Evolutionary conservation across 1,139 yeast species (phyloP).

Genomic region (Scheffersomyces cryptocercus): DNA sequence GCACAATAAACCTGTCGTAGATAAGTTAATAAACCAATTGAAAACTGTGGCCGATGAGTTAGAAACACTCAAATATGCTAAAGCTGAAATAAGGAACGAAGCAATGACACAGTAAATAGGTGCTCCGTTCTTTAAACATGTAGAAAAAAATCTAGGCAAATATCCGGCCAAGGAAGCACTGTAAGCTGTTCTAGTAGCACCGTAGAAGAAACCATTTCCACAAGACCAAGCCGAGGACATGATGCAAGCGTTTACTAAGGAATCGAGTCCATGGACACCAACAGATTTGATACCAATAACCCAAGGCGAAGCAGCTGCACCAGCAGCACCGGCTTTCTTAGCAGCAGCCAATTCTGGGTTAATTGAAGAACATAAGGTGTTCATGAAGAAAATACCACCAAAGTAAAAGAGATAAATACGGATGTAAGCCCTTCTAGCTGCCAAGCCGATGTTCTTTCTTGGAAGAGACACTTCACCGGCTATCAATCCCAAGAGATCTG

Average conservation of each 20-base stretch:
- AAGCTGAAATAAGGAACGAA: slow-evolving; percentile 22
- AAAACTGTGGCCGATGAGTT: slow-evolving; percentile 32
- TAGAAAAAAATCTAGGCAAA: slow-evolving; percentile 34
- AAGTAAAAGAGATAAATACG: slow-evolving; percentile 36
- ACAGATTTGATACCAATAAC: slow-evolving; percentile 38
- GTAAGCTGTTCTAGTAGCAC: slow-evolving; percentile 38
- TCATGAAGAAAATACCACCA: slow-evolving; percentile 42
- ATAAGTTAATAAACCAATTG: slow-evolving; percentile 40
- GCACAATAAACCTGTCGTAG: slow-evolving; percentile 55
- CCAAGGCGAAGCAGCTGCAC: slow-evolving; percentile 43
- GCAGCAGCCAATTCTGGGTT: slow-evolving; percentile 31
- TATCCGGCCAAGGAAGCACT: slow-evolving; percentile 40
- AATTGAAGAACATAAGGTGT: slow-evolving; percentile 34
- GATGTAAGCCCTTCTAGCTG: slow-evolving; percentile 36
- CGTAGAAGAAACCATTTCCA: slow-evolving; percentile 38
- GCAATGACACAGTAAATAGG: slow-evolving; percentile 35
- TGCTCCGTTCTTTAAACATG: slow-evolving; percentile 34
- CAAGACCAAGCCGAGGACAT: slow-evolving; percentile 41
- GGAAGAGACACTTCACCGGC: slow-evolving; percentile 37
- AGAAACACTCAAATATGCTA: slow-evolving; percentile 31
- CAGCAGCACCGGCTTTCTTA: slow-evolving; percentile 20
- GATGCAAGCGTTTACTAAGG: slow-evolving; percentile 36
- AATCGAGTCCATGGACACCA: slow-evolving; percentile 37
- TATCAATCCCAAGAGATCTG: slow-evolving; percentile 37
- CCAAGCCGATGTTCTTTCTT: slow-evolving; percentile 32